A percentile compares a stretch with the other conserved stretches of the same genome.
Evolutionary conservation across 2,329 filamentous ascomycete species (phyloP).

Genomic region (Ophiostoma montium): DNA sequence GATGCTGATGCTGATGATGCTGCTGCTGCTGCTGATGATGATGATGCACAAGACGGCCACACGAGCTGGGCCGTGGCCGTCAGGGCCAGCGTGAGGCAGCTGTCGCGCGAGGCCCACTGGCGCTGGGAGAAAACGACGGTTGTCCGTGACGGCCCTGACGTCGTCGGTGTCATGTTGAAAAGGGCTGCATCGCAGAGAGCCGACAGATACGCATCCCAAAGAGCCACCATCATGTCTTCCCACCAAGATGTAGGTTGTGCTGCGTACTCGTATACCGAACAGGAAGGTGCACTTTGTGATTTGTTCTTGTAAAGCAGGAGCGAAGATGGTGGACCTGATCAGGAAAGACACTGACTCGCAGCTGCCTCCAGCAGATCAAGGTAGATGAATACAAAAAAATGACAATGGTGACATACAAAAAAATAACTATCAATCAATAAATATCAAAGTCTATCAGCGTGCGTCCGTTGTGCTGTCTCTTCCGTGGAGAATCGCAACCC

Average conservation of each 20-base stretch:
- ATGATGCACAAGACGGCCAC: slow-evolving; percentile 1
- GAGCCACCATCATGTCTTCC: not conserved
- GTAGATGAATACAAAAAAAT: too few relatives aligned
- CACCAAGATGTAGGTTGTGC: too few relatives aligned
- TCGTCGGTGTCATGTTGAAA: not conserved
- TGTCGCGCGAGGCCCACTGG: slow-evolving; percentile 4
- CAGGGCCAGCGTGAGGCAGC: slow-evolving; percentile 3
- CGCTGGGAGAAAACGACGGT: slow-evolving; percentile 1
- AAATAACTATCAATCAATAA: not conserved
- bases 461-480: not conserved
- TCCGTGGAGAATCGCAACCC: not conserved
- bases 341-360: too few relatives aligned
- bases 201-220: not conserved
- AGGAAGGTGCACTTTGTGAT: not conserved
- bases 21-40: too few relatives aligned
- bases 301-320: not conserved
- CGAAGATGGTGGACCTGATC: not conserved
- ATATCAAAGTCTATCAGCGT: not conserved
- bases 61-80: slow-evolving; percentile 9
- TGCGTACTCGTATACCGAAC: too few relatives aligned
- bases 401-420: too few relatives aligned
- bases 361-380: too few relatives aligned
- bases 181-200: not conserved
- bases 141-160: not conserved
- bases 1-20: not conserved